Evolutionary conservation across 768 basidiomycete genomes (phyloP).

Genomic region (Rhodotorula toruloides): DNA sequence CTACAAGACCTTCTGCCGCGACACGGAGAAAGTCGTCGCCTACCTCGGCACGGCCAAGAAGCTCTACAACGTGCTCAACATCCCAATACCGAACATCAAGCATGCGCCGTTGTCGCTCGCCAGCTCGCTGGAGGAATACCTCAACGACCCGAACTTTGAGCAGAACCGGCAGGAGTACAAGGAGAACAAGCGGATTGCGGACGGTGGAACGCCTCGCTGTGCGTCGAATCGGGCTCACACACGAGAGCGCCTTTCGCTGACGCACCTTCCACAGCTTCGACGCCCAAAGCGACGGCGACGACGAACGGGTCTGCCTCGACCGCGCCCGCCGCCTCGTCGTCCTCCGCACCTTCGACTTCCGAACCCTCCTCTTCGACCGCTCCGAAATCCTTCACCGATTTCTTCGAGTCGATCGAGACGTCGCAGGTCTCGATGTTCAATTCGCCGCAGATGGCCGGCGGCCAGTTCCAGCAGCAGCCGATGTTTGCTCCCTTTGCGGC

Average conservation of each 20-base stretch:
- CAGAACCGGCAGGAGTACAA: slow-evolving; percentile 89
- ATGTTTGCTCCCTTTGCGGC: slow-evolving; percentile 72
- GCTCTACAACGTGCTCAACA: slow-evolving; percentile 84
- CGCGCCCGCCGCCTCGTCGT: slow-evolving; percentile 38
- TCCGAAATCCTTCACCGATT: slow-evolving; percentile 64
- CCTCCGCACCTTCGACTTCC: slow-evolving; percentile 27
- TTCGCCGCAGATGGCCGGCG: slow-evolving; percentile 49
- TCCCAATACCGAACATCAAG: slow-evolving; percentile 87
- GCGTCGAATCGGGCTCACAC: background rate
- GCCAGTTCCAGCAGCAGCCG: slow-evolving; percentile 50
- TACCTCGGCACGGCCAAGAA: slow-evolving; percentile 88
- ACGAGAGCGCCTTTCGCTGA: background rate
- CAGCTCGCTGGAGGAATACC: slow-evolving; percentile 85
- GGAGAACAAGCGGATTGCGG: slow-evolving; percentile 65
- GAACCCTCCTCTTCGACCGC: slow-evolving; percentile 37
- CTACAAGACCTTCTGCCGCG: slow-evolving; percentile 89
- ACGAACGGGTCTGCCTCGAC: slow-evolving; percentile 36
- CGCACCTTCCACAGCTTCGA: background rate
- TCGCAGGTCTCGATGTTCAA: slow-evolving; percentile 68
- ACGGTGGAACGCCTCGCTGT: slow-evolving; percentile 44
- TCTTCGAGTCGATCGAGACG: slow-evolving; percentile 82
- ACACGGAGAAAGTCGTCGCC: slow-evolving; percentile 83
- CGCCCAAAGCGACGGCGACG: slow-evolving; percentile 17
- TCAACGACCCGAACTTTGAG: slow-evolving; percentile 94
- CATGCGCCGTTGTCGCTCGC: slow-evolving; percentile 95